Percentiles rank a stretch among this genome's conserved stretches.
Evolutionary conservation across 805 yeast species (phyloP).

Genomic region (Nakazawaea siamensis): DNA sequence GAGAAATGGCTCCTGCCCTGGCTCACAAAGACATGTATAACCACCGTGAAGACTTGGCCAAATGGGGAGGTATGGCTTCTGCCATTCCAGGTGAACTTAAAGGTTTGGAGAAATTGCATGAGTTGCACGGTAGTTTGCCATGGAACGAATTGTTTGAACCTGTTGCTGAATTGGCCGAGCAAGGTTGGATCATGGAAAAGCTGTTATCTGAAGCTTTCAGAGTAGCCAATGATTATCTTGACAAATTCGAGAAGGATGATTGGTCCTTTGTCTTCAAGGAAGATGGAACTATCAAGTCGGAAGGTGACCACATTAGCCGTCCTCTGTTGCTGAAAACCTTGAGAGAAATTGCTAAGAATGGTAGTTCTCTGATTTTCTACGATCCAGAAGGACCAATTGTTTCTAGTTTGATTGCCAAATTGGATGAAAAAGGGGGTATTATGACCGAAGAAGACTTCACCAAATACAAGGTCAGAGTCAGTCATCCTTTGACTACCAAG

Average conservation of each 20-base stretch:
- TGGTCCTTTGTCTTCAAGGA: slow-evolving; percentile 51
- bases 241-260: slow-evolving; percentile 24
- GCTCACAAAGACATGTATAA: slow-evolving; percentile 62
- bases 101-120: slow-evolving; percentile 62
- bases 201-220: slow-evolving; percentile 34
- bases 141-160: slow-evolving; percentile 77
- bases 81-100: slow-evolving; percentile 89
- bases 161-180: slow-evolving; percentile 52
- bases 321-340: slow-evolving; percentile 61
- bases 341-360: slow-evolving; percentile 62
- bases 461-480: slow-evolving; percentile 44
- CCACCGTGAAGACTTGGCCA: slow-evolving; percentile 38
- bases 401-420: slow-evolving; percentile 40
- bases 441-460: slow-evolving; percentile 58
- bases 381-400: slow-evolving; percentile 78
- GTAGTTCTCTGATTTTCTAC: slow-evolving; percentile 71
- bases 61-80: slow-evolving; percentile 79
- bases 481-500: slow-evolving; percentile 32
- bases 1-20: slow-evolving; percentile 76
- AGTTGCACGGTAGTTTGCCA: slow-evolving; percentile 53
- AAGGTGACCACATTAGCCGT: slow-evolving; percentile 58
- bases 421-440: slow-evolving; percentile 57
- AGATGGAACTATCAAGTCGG: slow-evolving; percentile 22
- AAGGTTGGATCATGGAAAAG: slow-evolving; percentile 43
- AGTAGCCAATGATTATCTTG: slow-evolving; percentile 23